Evolutionary conservation across 2,329 filamentous ascomycete genomes (phyloP).

Genomic region (Cordyceps fumosorosea): DNA sequence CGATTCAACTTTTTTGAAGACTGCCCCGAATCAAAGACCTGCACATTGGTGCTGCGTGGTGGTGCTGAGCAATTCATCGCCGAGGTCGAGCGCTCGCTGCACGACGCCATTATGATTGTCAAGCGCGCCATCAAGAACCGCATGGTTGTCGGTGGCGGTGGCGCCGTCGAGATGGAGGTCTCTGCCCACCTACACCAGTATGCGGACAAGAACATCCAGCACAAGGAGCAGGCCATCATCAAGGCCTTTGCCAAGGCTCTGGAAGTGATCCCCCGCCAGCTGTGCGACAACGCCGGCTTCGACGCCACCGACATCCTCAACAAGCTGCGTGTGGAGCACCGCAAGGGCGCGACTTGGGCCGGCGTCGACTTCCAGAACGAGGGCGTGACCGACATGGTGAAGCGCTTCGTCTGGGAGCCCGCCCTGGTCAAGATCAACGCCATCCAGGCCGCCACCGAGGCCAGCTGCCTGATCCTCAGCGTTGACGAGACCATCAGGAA

Average conservation of each 20-base stretch:
- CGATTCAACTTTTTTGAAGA: conserved; percentile 98
- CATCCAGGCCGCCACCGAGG: conserved; percentile 91
- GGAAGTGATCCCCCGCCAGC: conserved; percentile 90
- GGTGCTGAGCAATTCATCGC: conserved; percentile 99
- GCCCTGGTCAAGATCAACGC: conserved; percentile 95
- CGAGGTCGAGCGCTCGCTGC: conserved; percentile 92
- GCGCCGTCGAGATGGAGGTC: conserved; percentile 93
- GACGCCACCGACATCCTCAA: conserved; percentile 98
- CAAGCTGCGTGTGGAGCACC: conserved; percentile 90
- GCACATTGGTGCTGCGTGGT: conserved; percentile 88
- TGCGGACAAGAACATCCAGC: conserved; percentile 83
- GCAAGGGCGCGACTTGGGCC: conserved; percentile 87
- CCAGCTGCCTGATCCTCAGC: conserved; percentile 87
- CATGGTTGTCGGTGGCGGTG: conserved; percentile 89
- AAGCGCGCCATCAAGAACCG: conserved; percentile 96
- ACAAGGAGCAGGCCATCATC: conserved; percentile 97
- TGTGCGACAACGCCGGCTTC: conserved; percentile 98
- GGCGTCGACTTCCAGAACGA: conserved; percentile 93
- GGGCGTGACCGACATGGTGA: conserved; percentile 90
- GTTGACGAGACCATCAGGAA: conserved; percentile 99
- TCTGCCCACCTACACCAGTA: conserved; percentile 89
- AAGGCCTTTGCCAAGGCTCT: conserved; percentile 97
- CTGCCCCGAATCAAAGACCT: conserved; percentile 92
- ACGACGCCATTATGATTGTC: conserved; percentile 99
- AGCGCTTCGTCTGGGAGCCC: conserved; percentile 95